phyloP scores from a whole-genome alignment of 345 rosid genomes.

The Eucalyptus sp. region DNA sequence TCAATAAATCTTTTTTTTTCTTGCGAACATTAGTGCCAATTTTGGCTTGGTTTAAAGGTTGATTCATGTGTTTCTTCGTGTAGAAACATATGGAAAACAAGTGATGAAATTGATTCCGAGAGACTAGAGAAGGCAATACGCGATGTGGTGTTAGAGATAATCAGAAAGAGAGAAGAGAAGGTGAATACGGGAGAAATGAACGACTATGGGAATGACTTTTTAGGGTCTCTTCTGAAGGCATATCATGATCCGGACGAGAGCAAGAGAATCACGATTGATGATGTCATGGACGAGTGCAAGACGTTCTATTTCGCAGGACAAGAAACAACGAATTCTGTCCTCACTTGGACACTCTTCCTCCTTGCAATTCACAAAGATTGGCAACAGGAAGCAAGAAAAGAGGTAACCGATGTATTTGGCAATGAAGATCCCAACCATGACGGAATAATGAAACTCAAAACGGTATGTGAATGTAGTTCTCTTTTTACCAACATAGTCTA shows the following conservation, averaged over 20 bases:
- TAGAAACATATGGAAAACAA: slow-evolving; percentile 8
- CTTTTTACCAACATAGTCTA: background rate
- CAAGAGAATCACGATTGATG: background rate
- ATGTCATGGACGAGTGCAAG: slow-evolving; percentile 29
- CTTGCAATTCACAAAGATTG: slow-evolving; percentile 22
- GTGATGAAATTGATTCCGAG: slow-evolving; percentile 4
- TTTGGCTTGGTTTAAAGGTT: background rate
- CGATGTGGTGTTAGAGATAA: background rate
- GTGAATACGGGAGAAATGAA: background rate
- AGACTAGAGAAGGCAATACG: background rate
- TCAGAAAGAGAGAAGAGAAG: slow-evolving; percentile 4
- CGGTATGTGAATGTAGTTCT: background rate
- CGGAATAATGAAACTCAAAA: background rate
- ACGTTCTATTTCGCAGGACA: slow-evolving; percentile 22
- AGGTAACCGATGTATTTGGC: slow-evolving; percentile 14
- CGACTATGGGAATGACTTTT: slow-evolving; percentile 10
- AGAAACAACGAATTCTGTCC: slow-evolving; percentile 14
- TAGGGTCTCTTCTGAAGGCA: slow-evolving; percentile 9
- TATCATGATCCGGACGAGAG: background rate
- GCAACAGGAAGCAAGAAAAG: slow-evolving; percentile 26
- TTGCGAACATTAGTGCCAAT: background rate
- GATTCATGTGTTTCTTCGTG: background rate
- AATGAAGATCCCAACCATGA: background rate
- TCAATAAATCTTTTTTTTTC: background rate
- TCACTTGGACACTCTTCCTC: slow-evolving; percentile 22